A percentile compares a stretch with the other conserved stretches of the same genome.
Conservation (phyloP, 2,329 filamentous ascomycete genomes). For the Cercospora sp. region DNA sequence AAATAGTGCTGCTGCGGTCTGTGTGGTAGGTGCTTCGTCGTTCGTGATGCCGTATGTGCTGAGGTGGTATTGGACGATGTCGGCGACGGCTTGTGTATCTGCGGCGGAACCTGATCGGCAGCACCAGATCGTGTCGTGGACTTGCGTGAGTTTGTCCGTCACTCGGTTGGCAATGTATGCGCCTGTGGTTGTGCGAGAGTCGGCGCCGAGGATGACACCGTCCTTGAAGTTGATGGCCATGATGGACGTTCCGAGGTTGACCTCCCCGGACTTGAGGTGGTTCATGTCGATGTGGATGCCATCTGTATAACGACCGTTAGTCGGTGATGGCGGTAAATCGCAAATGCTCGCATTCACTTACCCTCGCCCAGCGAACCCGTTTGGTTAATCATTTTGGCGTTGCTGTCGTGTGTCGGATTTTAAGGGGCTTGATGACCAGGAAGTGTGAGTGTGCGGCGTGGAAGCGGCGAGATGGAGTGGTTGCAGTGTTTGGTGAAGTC, state of each 20-base stretch:
- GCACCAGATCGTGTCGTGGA: constrained; percentile 99
- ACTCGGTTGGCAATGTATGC: constrained; percentile 99
- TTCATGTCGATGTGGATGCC: constrained; percentile 99
- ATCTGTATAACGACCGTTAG: constrained; percentile 60
- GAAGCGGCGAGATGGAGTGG: constrained; percentile 1
- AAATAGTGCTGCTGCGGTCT: constrained; percentile 93
- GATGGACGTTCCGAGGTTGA: constrained; percentile 98
- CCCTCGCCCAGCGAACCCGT: constrained; percentile 47
- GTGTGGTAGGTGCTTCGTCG: constrained; percentile 85
- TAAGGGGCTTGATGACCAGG: neutral
- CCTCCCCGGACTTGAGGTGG: constrained; percentile 95
- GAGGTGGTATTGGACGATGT: constrained; percentile 96
- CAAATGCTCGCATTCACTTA: constrained; percentile 21
- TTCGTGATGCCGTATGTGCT: constrained; percentile 89
- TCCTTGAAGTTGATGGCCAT: constrained; percentile 99
- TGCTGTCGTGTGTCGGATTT: neutral
- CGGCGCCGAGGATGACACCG: constrained; percentile 94
- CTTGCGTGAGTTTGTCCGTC: constrained; percentile 97
- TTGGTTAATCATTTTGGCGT: constrained; percentile 38
- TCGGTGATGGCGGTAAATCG: constrained; percentile 3
- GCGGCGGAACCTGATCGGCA: constrained; percentile 96
- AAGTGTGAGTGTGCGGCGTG: neutral
- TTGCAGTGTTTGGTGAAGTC: constrained; percentile 6
- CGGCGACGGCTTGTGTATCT: constrained; percentile 95
- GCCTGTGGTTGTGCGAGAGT: constrained; percentile 95